Conservation (phyloP, 176 grass and related monocot genomes). For the Zizania latifolia region DNA sequence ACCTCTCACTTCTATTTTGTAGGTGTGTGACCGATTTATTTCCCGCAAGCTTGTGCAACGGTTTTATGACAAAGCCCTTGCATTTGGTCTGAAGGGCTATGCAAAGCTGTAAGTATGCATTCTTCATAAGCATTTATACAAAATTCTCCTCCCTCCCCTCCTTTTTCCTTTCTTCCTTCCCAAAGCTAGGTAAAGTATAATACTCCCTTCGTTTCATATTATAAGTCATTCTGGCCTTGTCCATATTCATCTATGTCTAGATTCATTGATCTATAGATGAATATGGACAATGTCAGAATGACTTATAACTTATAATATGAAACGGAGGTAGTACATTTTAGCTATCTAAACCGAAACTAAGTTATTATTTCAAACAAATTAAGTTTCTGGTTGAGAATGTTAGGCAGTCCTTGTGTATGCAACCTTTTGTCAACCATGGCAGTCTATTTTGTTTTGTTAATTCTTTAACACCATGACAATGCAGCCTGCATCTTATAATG, state of each 20-base stretch:
- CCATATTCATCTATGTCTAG: no score
- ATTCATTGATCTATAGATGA: no score
- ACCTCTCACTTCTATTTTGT: constrained; percentile 32
- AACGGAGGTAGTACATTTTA: no score
- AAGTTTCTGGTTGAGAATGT: not conserved
- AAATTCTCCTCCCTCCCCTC: not conserved
- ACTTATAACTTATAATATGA: no score
- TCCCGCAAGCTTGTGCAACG: constrained; percentile 78
- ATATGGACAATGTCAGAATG: no score
- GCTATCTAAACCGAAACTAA: not conserved
- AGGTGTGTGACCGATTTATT: constrained; percentile 97
- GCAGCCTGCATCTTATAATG: not conserved
- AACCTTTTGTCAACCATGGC: not conserved
- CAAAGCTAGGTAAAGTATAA: no score
- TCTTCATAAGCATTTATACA: constrained; percentile 16
- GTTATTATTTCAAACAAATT: constrained; percentile 1
- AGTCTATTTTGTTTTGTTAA: not conserved
- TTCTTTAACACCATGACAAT: not conserved
- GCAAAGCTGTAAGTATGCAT: constrained; percentile 74
- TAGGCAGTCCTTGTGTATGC: not conserved
- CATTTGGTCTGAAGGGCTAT: constrained; percentile 94
- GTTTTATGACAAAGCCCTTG: constrained; percentile 84
- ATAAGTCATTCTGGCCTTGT: no score
- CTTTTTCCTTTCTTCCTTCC: no score
- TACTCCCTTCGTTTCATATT: no score